Percentiles rank a stretch among this genome's conserved stretches.
Conservation (phyloP, 2,329 filamentous ascomycete species). For the Fusarium annulatum region DNA sequence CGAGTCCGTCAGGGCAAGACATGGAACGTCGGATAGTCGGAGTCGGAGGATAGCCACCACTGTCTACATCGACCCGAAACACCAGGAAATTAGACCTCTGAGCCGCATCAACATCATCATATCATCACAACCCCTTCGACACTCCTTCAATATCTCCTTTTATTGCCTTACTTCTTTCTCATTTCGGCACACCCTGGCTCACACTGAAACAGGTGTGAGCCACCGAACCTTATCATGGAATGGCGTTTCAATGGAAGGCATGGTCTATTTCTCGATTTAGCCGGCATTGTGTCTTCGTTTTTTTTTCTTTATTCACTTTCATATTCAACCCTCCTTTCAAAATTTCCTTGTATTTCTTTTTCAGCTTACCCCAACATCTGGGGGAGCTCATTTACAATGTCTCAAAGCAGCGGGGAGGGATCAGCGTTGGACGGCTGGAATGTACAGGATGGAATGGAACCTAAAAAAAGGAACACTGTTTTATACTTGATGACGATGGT, state of each 20-base stretch:
- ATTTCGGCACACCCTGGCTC: slow-evolving; percentile 29
- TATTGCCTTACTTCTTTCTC: slow-evolving; percentile 13
- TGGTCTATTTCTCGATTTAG: slow-evolving; percentile 40
- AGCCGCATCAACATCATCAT: not conserved
- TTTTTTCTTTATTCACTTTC: slow-evolving; percentile 23
- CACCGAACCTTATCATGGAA: slow-evolving; percentile 41
- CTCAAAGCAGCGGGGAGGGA: slow-evolving; percentile 33
- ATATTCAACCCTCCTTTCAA: slow-evolving; percentile 13
- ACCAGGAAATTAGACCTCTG: slow-evolving; percentile 12
- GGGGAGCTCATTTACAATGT: slow-evolving; percentile 31
- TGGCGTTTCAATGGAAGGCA: slow-evolving; percentile 44
- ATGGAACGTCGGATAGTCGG: slow-evolving; percentile 46
- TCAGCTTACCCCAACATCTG: slow-evolving; percentile 16
- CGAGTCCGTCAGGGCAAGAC: slow-evolving; percentile 46
- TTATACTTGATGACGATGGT: slow-evolving; percentile 45
- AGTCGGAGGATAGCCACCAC: slow-evolving; percentile 50
- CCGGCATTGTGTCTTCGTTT: slow-evolving; percentile 42
- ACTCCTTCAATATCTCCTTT: slow-evolving; percentile 23
- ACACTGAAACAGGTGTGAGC: slow-evolving; percentile 25
- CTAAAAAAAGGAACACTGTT: slow-evolving; percentile 44
- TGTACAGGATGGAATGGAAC: slow-evolving; percentile 40
- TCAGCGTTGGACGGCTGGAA: slow-evolving; percentile 38
- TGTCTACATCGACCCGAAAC: slow-evolving; percentile 9
- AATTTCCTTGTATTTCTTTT: slow-evolving; percentile 16
- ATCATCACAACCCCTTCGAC: slow-evolving; percentile 4